Percentiles rank a stretch among this genome's conserved stretches.
Conservation (phyloP, 352 stramenopile genomes). For the Globisporangium cederbergense region DNA sequence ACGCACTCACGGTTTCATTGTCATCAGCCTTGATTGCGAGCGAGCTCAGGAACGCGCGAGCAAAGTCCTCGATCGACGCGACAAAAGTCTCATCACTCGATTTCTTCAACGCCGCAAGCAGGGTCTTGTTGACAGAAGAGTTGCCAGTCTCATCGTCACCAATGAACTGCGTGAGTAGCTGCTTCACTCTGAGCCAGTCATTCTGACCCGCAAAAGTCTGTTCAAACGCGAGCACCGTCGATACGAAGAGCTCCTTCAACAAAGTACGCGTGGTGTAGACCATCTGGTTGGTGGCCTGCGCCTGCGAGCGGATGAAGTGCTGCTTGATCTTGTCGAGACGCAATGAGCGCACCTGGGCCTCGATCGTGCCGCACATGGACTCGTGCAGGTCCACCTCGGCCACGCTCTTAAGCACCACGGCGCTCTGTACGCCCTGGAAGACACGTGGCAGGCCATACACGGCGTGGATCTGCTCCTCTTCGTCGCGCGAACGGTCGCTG, state of each 20-base stretch:
- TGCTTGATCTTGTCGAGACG: constrained; percentile 48
- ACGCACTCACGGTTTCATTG: not conserved
- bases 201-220: constrained; percentile 28
- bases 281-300: constrained; percentile 19
- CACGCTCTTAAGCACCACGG: constrained; percentile 51
- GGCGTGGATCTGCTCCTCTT: constrained; percentile 41
- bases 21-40: not conserved
- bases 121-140: not conserved
- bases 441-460: constrained; percentile 47
- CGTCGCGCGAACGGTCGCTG: constrained; percentile 20
- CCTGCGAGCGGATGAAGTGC: constrained; percentile 33
- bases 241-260: constrained; percentile 42
- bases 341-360: constrained; percentile 42
- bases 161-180: constrained; percentile 9
- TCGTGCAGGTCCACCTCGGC: constrained; percentile 58
- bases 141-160: not conserved
- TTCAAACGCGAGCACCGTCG: constrained; percentile 57
- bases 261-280: constrained; percentile 21
- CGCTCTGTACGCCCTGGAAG: constrained; percentile 57
- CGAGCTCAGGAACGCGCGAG: constrained; percentile 12
- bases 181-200: constrained; percentile 28
- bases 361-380: constrained; percentile 50
- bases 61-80: constrained; percentile 13
- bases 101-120: constrained; percentile 16
- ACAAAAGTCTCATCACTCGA: constrained; percentile 19